phyloP scores from a whole-genome alignment of 1,284 basidiomycete species.

The Vanrija sp. region DNA sequence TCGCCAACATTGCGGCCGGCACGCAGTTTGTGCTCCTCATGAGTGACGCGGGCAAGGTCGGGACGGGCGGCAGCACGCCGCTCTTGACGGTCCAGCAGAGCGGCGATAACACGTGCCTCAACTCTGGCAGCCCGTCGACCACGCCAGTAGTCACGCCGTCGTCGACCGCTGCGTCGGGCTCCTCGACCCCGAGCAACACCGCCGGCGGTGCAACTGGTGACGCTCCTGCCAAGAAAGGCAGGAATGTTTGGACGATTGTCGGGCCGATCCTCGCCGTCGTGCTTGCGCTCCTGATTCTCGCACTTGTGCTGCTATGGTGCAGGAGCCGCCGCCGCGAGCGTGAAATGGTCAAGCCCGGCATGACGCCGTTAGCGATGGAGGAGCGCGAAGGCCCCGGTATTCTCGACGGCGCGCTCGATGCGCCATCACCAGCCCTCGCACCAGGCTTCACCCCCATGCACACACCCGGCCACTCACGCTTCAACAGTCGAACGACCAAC shows the following conservation, averaged over 20 bases:
- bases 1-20: conserved; percentile 30
- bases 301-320: too few relatives aligned
- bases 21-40: conserved; percentile 40
- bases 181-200: background rate
- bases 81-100: conserved; percentile 25
- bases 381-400: background rate
- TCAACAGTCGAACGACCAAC: background rate
- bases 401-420: background rate
- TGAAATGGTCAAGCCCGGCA: too few relatives aligned
- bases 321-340: too few relatives aligned
- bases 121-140: conserved; percentile 16
- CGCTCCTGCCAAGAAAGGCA: background rate
- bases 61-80: conserved; percentile 36
- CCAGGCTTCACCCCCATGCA: background rate
- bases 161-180: background rate
- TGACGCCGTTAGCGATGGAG: too few relatives aligned
- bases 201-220: background rate
- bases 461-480: background rate
- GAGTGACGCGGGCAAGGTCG: conserved; percentile 33
- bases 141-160: background rate
- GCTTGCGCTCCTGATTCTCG: too few relatives aligned
- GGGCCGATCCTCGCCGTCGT: too few relatives aligned
- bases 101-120: conserved; percentile 28
- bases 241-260: too few relatives aligned
- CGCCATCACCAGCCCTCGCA: background rate